Evolutionary conservation across 2,329 filamentous ascomycete species (phyloP).

Genomic region (Diaporthe longicolla): DNA sequence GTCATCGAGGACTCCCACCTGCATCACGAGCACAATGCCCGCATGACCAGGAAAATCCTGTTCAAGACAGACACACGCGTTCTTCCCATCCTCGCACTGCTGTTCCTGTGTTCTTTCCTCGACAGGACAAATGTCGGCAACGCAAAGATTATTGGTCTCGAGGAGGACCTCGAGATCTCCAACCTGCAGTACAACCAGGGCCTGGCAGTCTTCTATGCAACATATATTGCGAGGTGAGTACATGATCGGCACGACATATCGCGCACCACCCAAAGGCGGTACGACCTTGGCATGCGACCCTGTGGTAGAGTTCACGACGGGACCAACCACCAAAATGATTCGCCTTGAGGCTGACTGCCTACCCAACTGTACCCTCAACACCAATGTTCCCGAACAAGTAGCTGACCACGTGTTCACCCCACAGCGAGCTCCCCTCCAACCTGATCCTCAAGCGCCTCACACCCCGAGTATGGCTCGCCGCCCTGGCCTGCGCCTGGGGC

Average conservation of each 20-base stretch:
- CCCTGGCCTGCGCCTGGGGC: constrained; percentile 70
- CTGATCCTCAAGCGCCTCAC: constrained; percentile 73
- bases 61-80: constrained; percentile 62
- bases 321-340: not conserved
- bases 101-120: constrained; percentile 75
- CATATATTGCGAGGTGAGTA: constrained; percentile 70
- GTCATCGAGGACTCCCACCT: constrained; percentile 43
- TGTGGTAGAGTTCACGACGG: not conserved
- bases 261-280: not conserved
- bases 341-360: not conserved
- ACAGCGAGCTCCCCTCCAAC: constrained; percentile 74
- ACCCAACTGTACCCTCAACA: rapidly evolving
- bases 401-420: constrained; percentile 9
- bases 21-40: constrained; percentile 38
- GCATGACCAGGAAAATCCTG: constrained; percentile 47
- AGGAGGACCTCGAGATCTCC: constrained; percentile 69
- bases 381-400: not conserved
- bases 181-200: constrained; percentile 76
- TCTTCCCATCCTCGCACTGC: constrained; percentile 72
- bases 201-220: constrained; percentile 75
- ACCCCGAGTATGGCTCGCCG: constrained; percentile 72
- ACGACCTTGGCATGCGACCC: not conserved
- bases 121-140: constrained; percentile 83
- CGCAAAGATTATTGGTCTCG: constrained; percentile 75
- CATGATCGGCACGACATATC: not conserved